phyloP scores from a whole-genome alignment of 106 monocot species.

The Dendrobium huoshanense region DNA sequence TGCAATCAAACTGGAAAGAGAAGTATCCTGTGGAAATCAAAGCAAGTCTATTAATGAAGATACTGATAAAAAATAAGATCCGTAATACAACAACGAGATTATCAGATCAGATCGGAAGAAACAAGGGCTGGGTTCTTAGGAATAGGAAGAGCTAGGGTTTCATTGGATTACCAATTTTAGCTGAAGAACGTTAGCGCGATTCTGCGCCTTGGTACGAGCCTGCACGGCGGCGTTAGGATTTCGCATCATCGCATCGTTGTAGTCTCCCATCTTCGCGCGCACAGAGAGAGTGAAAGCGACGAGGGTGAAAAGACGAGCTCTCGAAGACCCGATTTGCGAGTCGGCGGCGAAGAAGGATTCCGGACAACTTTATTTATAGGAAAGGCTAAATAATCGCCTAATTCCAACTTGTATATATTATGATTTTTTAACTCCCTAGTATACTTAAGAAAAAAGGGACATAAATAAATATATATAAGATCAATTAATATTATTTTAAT shows the following conservation, averaged over 20 bases:
- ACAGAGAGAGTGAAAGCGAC: not conserved
- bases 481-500: too few species aligned
- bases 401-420: not conserved
- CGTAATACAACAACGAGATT: not conserved
- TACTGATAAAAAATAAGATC: not conserved
- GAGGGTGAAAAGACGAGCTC: not conserved
- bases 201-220: conserved; percentile 24
- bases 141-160: not conserved
- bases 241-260: conserved; percentile 26
- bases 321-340: not conserved
- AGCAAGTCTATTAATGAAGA: not conserved
- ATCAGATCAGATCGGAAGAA: not conserved
- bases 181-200: conserved; percentile 30
- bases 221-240: conserved; percentile 20
- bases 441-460: too few species aligned
- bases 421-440: too few species aligned
- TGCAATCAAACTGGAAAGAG: not conserved
- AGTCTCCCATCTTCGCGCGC: conserved; percentile 18
- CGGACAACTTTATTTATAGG: not conserved
- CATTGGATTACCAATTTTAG: conserved; percentile 16
- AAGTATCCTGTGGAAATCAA: not conserved
- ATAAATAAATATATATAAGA: too few species aligned
- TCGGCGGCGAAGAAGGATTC: not conserved
- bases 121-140: not conserved
- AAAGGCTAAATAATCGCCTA: not conserved